Conservation (phyloP, 2,329 filamentous ascomycete genomes). For the Chalaropsis thielavioides region DNA sequence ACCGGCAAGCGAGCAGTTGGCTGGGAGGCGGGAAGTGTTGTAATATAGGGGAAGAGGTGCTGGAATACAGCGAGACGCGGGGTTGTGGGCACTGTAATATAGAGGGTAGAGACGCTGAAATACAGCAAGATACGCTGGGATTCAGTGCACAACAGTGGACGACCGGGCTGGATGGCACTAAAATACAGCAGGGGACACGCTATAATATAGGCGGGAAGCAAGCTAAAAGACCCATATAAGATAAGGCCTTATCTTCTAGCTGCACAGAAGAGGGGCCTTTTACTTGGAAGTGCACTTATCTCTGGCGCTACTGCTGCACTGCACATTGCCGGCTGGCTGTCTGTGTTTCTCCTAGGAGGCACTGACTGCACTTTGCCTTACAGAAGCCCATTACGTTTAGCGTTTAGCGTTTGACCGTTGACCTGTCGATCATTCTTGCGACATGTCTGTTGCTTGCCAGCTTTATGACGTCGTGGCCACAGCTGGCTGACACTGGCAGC, state of each 20-base stretch:
- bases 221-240: neutral
- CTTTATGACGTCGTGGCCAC: neutral
- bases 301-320: neutral
- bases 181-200: too few species aligned
- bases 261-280: neutral
- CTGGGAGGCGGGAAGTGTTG: neutral
- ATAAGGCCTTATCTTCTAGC: neutral
- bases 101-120: neutral
- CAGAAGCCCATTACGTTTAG: neutral
- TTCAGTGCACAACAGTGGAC: too few species aligned
- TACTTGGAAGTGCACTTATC: too few species aligned
- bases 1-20: neutral
- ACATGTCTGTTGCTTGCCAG: neutral
- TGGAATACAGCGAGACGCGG: neutral
- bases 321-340: too few species aligned
- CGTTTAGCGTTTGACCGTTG: neutral
- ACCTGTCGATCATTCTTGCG: neutral
- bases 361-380: neutral
- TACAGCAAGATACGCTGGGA: neutral
- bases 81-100: neutral
- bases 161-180: neutral
- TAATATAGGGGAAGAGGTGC: neutral
- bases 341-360: neutral
- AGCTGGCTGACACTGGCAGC: neutral
- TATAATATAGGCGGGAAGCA: too few species aligned